phyloP scores from a whole-genome alignment of 768 basidiomycete genomes.

The Lentinula lateritia region DNA sequence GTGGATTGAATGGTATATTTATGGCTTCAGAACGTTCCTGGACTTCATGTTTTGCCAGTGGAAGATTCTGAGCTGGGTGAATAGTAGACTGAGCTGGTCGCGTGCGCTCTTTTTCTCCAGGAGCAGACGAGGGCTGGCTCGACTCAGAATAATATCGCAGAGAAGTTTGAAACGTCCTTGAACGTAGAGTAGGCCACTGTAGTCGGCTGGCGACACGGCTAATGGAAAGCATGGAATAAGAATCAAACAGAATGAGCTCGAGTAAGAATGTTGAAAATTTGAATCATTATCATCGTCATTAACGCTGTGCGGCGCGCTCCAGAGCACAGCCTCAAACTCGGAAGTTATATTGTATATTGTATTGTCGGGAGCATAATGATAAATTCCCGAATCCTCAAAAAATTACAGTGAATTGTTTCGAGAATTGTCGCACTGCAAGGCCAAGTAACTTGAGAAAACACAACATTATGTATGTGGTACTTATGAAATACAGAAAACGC shows the following conservation, averaged over 20 bases:
- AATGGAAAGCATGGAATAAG: not conserved
- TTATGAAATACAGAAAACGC: not conserved
- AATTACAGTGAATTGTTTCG: too few species aligned
- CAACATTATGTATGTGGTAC: too few species aligned
- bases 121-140: not conserved
- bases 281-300: not conserved
- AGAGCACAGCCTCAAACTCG: not conserved
- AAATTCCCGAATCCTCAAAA: too few species aligned
- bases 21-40: constrained; percentile 34
- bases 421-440: too few species aligned
- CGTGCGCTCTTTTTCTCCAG: not conserved
- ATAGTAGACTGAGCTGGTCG: not conserved
- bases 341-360: too few species aligned
- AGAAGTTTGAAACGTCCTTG: not conserved
- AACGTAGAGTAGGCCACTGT: not conserved
- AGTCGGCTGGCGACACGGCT: not conserved
- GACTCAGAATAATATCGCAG: not conserved
- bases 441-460: too few species aligned
- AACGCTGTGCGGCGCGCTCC: not conserved
- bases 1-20: constrained; percentile 37
- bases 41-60: constrained; percentile 25
- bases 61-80: not conserved
- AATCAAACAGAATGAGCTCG: not conserved
- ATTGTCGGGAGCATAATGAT: too few species aligned
- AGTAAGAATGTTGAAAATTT: not conserved